Base-by-base conservation (phyloP, 176 grass and related monocot genomes). In the Metroxylon sagu region DNA sequence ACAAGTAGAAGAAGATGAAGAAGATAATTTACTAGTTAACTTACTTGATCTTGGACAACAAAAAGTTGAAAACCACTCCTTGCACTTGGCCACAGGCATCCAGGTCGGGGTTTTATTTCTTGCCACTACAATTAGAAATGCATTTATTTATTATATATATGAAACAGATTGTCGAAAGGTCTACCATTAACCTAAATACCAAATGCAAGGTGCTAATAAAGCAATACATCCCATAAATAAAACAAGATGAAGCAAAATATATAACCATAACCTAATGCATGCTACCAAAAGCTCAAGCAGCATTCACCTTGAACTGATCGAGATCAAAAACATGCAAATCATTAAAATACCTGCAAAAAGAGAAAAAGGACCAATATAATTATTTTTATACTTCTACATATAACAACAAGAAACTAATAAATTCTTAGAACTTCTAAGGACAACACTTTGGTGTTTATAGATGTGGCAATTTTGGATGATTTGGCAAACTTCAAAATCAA, bases 31-130 rank as follows among this genome's bases (percentile, higher is more conserved):
- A 73, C 25, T 71, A 15, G 18, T 28, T 26, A 48, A 59, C 83
- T 77, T 90, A 80, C 91, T 83, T 90, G 80, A 73, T 96, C 92
- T 88, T 96, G 92, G 72, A 87, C 90, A 62, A 88, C 86, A 72
- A 79, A 73, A 88, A 96, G 78, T 58, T 97, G 92, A 89, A 97
- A 97, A 29, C 92, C 92, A 60, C 92, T 97, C 77, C 92, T 90
- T 77, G 87, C 60, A 71, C 83, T 97, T 59, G 92, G 92, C 92
- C 92, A 97, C 73, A 97, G 60, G 65, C 77, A 85, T 48, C 92
- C 92, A 59, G 80, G 87, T 26, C 78, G 66, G 66, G 87, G 83
- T 51, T 97, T 97, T 67, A 97, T 97, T 85, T 97, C 92, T 76
- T 97, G 80, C 87, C 92, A 97, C 92, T 97, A 72, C 65, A 86